Percentiles rank a stretch among this genome's conserved stretches.
These are phyloP conservation scores for Lyophyllum decastes DNA, from an alignment of 768 basidiomycete species.

Conservation along the genomic window DNA sequence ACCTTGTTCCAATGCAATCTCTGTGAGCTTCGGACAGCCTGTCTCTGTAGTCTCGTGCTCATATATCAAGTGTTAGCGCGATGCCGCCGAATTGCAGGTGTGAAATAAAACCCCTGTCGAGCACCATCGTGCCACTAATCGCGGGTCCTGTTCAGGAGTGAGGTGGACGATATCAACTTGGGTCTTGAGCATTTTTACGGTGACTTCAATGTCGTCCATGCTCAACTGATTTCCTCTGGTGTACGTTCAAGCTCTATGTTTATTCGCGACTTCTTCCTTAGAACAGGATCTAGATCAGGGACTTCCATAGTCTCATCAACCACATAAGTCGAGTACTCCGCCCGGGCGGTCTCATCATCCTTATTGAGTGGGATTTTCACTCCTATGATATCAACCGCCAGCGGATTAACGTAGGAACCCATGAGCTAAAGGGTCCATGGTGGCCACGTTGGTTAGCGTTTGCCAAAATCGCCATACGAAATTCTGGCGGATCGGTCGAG, in stretches of 20 bases:
- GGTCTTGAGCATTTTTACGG: constrained; percentile 82
- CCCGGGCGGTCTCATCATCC: constrained; percentile 66
- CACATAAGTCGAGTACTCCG: constrained; percentile 68
- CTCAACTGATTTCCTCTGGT: constrained; percentile 70
- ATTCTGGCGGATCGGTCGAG: constrained; percentile 62
- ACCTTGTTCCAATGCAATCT: constrained; percentile 79
- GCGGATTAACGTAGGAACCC: constrained; percentile 42
- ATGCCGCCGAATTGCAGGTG: constrained; percentile 77
- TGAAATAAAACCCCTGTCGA: constrained; percentile 3
- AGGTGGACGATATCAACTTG: constrained; percentile 84
- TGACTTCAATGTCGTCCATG: constrained; percentile 76
- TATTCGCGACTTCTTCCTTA: constrained; percentile 15
- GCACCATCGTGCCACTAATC: constrained; percentile 6
- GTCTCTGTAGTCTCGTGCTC: constrained; percentile 15
- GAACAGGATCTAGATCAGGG: constrained; percentile 48
- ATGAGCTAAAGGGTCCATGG: constrained; percentile 54
- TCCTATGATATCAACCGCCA: constrained; percentile 55
- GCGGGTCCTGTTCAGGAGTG: constrained; percentile 51
- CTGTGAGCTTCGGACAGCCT: constrained; percentile 42
- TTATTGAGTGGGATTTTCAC: constrained; percentile 71
- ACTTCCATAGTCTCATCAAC: constrained; percentile 64
- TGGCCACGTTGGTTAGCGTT: constrained; percentile 64
- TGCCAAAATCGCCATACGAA: constrained; percentile 50
- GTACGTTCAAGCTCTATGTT: constrained; percentile 40
- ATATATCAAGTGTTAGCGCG: constrained; percentile 35